These are phyloP conservation scores for Calonectria leucothoes DNA, from an alignment of 2,329 filamentous ascomycete genomes.

Conservation along the genomic window DNA sequence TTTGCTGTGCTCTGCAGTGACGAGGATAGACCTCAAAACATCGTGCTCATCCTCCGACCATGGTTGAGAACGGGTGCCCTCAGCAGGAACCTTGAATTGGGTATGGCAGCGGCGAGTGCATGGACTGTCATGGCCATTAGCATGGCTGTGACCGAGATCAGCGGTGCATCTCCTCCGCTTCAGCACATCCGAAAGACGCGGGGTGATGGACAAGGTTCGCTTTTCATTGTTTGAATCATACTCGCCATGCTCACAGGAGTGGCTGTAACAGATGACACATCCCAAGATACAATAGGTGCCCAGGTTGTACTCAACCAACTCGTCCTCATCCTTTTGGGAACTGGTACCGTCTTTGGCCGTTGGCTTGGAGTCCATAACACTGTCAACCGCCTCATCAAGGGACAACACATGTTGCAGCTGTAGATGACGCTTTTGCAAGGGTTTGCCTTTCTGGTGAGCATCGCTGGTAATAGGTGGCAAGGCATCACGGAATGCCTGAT, in stretches of 20 bases:
- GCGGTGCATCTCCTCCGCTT: conserved; percentile 39
- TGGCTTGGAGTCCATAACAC: conserved; percentile 64
- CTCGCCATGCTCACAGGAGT: conserved; percentile 72
- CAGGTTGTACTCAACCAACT: conserved; percentile 59
- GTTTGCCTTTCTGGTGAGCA: conserved; percentile 12
- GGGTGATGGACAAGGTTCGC: conserved; percentile 62
- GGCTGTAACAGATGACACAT: conserved; percentile 69
- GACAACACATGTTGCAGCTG: conserved; percentile 64
- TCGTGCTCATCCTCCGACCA: conserved; percentile 64
- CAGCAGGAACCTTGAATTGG: conserved; percentile 35
- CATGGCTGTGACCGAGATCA: conserved; percentile 1
- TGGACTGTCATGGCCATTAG: conserved; percentile 36
- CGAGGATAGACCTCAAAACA: conserved; percentile 60
- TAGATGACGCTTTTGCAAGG: conserved; percentile 49
- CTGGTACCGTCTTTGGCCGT: conserved; percentile 58
- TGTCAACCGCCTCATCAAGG: conserved; percentile 65
- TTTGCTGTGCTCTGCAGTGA: conserved; percentile 54
- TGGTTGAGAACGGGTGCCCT: conserved; percentile 31
- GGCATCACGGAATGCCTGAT: conserved; percentile 61
- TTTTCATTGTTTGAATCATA: conserved; percentile 66
- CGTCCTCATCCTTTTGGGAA: conserved; percentile 50
- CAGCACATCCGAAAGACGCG: conserved; percentile 48
- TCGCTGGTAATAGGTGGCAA: conserved; percentile 31
- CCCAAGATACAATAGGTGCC: conserved; percentile 67
- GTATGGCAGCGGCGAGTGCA: conserved; percentile 58